Conservation (phyloP, 768 basidiomycete genomes). For the Plicaturopsis crispa region DNA sequence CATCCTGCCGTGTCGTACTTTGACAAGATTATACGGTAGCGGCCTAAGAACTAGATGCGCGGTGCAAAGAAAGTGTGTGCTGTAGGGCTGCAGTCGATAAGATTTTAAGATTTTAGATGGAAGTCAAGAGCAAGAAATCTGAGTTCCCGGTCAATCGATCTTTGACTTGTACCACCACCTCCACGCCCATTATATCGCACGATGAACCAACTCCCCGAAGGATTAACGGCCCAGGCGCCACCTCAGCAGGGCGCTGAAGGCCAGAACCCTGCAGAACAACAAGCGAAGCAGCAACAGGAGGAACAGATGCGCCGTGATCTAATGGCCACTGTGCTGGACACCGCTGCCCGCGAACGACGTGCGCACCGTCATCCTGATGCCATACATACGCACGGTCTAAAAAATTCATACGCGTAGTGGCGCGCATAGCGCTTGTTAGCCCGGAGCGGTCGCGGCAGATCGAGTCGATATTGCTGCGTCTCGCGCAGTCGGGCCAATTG, state of each 20-base stretch:
- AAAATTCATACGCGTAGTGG: conserved; percentile 39
- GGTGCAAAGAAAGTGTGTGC: too few relatives aligned
- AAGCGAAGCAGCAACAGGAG: conserved; percentile 51
- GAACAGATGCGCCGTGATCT: conserved; percentile 73
- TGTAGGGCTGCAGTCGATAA: too few relatives aligned
- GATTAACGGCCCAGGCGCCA: background rate
- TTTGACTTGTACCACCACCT: too few relatives aligned
- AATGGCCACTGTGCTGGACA: conserved; percentile 71
- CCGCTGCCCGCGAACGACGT: conserved; percentile 78
- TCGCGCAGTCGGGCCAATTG: conserved; percentile 81
- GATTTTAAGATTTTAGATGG: too few relatives aligned
- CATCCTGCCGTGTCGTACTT: too few relatives aligned
- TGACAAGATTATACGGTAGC: too few relatives aligned
- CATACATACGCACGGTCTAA: conserved; percentile 3
- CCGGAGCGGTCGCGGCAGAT: conserved; percentile 77
- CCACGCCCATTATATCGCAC: too few relatives aligned
- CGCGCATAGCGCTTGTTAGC: conserved; percentile 82
- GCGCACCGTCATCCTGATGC: conserved; percentile 11
- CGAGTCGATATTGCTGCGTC: conserved; percentile 67
- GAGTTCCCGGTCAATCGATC: too few relatives aligned
- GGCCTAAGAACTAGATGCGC: too few relatives aligned
- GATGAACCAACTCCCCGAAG: background rate
- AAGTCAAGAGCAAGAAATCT: too few relatives aligned
- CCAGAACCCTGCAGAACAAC: conserved; percentile 36
- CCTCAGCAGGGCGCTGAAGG: too few relatives aligned